A percentile compares a stretch with the other conserved stretches of the same genome.
Conservation (phyloP, 495 filamentous ascomycete species). For the Filosporella fistucella region DNA sequence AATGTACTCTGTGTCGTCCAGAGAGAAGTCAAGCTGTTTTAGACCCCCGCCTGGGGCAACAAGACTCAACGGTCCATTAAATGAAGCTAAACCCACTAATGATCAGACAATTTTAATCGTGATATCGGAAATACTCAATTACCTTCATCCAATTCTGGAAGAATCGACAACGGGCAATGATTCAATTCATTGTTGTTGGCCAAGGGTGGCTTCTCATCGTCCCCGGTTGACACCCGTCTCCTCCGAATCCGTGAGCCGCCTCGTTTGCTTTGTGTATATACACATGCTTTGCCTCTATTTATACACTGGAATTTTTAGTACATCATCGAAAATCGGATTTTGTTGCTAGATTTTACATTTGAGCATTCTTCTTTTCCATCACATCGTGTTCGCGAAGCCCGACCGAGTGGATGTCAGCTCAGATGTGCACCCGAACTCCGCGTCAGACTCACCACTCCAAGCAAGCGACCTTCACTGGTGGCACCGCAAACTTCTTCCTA, state of each 20-base stretch:
- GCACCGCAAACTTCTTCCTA: slow-evolving; percentile 37
- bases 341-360: slow-evolving; percentile 40
- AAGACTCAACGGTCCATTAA: slow-evolving; percentile 5
- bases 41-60: slow-evolving; percentile 13
- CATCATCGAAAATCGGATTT: not conserved
- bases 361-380: slow-evolving; percentile 52
- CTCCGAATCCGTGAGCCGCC: slow-evolving; percentile 44
- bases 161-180: slow-evolving; percentile 22
- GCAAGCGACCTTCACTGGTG: slow-evolving; percentile 62
- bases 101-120: slow-evolving; percentile 25
- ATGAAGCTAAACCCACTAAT: slow-evolving; percentile 25
- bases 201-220: slow-evolving; percentile 18
- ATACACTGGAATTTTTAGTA: slow-evolving; percentile 37
- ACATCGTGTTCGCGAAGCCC: slow-evolving; percentile 53
- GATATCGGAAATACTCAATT: slow-evolving; percentile 17
- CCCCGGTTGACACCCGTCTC: too few species aligned
- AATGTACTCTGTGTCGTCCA: slow-evolving; percentile 15
- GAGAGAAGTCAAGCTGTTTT: slow-evolving; percentile 12
- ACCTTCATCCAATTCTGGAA: slow-evolving; percentile 20
- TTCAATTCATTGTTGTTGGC: slow-evolving; percentile 28
- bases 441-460: slow-evolving; percentile 48
- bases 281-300: slow-evolving; percentile 46
- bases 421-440: slow-evolving; percentile 5
- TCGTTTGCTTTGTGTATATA: slow-evolving; percentile 52
- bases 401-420: slow-evolving; percentile 31